Percentiles rank a stretch among this genome's conserved stretches.
Conservation (phyloP, 2,329 filamentous ascomycete genomes). For the Pseudogymnoascus sp. region DNA sequence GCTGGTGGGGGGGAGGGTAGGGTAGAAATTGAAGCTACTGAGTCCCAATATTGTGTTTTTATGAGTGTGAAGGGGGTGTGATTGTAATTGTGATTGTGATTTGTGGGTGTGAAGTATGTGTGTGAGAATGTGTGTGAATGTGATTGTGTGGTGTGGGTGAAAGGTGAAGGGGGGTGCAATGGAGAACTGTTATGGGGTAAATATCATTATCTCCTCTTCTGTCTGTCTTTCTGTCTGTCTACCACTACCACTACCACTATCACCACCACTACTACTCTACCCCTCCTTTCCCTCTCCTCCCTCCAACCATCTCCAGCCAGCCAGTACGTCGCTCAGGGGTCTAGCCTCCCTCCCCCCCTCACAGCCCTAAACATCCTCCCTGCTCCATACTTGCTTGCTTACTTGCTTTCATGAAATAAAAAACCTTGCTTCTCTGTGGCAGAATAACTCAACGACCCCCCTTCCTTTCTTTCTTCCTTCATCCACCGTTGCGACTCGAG, state of each 20-base stretch:
- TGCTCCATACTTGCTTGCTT: no score
- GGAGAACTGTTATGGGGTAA: neutral
- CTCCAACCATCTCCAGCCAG: no score
- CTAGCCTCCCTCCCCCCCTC: neutral
- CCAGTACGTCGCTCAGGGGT: neutral
- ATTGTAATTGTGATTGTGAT: no score
- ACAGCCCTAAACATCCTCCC: neutral
- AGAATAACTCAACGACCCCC: neutral
- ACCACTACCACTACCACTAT: neutral
- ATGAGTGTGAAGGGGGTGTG: neutral
- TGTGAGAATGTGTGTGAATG: no score
- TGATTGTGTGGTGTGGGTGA: no score
- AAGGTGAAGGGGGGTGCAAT: no score
- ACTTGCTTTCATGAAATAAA: neutral
- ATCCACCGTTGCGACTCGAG: no score
- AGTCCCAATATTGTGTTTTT: neutral
- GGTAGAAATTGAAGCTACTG: neutral
- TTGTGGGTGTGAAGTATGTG: neutral
- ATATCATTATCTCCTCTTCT: neutral
- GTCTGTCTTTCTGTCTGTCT: neutral
- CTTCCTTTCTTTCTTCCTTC: neutral
- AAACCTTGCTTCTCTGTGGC: neutral
- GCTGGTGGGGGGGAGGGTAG: neutral
- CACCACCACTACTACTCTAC: neutral
- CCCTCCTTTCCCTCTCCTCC: neutral